A percentile compares a stretch with the other conserved stretches of the same genome.
Conservation (phyloP, 371 early-diverging fungal genomes). For the Capniomyces stellatus region DNA sequence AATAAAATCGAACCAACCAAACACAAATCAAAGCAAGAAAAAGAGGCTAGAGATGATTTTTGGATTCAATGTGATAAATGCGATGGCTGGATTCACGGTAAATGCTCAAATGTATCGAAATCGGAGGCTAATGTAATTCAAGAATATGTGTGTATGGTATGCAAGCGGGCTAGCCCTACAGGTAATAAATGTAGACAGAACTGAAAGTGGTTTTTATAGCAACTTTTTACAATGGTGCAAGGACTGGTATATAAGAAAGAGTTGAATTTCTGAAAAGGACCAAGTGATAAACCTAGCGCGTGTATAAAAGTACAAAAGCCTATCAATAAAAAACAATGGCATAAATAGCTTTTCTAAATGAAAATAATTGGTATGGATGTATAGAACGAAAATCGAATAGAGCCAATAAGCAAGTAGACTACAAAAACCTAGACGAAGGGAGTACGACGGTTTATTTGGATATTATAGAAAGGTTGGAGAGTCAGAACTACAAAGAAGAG, state of each 20-base stretch:
- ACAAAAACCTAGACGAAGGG: slow-evolving; percentile 51
- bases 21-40: too few species aligned
- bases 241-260: too few species aligned
- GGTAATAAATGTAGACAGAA: too few species aligned
- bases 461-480: slow-evolving; percentile 36
- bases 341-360: too few species aligned
- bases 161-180: too few species aligned
- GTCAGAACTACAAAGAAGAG: slow-evolving; percentile 33
- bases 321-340: too few species aligned
- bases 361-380: too few species aligned
- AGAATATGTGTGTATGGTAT: slow-evolving; percentile 42
- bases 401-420: slow-evolving; percentile 36
- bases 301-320: too few species aligned
- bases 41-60: slow-evolving; percentile 19
- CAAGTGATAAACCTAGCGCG: too few species aligned
- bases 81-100: slow-evolving; percentile 43
- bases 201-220: too few species aligned
- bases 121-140: slow-evolving; percentile 39
- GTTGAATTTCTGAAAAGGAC: too few species aligned
- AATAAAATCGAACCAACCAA: background rate
- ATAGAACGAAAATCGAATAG: slow-evolving; percentile 38
- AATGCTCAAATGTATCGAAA: slow-evolving; percentile 34
- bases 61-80: slow-evolving; percentile 58
- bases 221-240: too few species aligned
- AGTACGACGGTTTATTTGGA: slow-evolving; percentile 40